Evolutionary conservation across 1,139 yeast genomes (phyloP).

Genomic region (Kurtzmaniella natalensis): DNA sequence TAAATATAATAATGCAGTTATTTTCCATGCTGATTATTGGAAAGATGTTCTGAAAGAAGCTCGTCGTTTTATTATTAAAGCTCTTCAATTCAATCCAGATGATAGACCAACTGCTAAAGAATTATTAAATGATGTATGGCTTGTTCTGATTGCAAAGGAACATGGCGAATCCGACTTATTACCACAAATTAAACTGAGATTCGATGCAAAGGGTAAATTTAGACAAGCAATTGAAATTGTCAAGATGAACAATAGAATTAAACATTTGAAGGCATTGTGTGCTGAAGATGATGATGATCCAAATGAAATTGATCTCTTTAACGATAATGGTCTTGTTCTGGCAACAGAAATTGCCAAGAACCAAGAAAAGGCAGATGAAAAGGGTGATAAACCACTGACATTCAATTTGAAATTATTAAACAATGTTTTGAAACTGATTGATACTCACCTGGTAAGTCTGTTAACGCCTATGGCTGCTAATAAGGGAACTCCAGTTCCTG

Average conservation of each 20-base stretch:
- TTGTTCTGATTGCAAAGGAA: constrained; percentile 44
- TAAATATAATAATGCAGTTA: constrained; percentile 59
- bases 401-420: constrained; percentile 21
- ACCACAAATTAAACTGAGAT: constrained; percentile 63
- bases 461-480: constrained; percentile 8
- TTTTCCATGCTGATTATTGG: constrained; percentile 90
- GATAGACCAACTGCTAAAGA: constrained; percentile 64
- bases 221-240: constrained; percentile 83
- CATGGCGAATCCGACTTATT: constrained; percentile 59
- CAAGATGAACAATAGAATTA: constrained; percentile 67
- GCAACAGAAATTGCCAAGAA: constrained; percentile 5
- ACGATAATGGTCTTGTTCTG: constrained; percentile 21
- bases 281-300: constrained; percentile 55
- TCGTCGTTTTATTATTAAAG: constrained; percentile 61
- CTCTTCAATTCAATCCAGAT: constrained; percentile 62
- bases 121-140: constrained; percentile 68
- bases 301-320: constrained; percentile 40
- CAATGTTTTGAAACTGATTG: constrained; percentile 16
- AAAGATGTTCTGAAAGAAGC: constrained; percentile 70
- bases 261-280: constrained; percentile 54
- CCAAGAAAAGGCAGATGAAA: background rate
- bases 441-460: constrained; percentile 7
- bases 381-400: constrained; percentile 1
- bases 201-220: constrained; percentile 82
- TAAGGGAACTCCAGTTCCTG: background rate